Base-by-base conservation (phyloP, 1,284 basidiomycete genomes). In the Pseudomicrostroma phylloplanum region DNA sequence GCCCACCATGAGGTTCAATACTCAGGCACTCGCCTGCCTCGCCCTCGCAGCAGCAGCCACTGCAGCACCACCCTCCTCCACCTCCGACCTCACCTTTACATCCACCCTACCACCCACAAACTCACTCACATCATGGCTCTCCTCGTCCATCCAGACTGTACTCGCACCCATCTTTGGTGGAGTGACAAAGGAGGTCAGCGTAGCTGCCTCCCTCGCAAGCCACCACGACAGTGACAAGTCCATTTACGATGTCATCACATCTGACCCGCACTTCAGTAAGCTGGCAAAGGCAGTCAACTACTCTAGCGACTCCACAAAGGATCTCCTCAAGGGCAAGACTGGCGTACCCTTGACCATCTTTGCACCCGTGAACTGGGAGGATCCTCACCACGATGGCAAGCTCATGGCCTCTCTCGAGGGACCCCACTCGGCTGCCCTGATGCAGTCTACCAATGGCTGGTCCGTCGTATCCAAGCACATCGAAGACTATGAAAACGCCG, bases 251-350 rank as follows among this genome's bases (percentile, higher is more conserved):
- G 53, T 71, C 61, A 68, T 73, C 65, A 67, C 67, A 49, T 60
- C 58, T 2, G 57, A 58, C 9, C 64, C 63, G 11, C 60, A 72
- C 57, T 71, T 73, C 53, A 61, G 64, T 30, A 65, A 70, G 53
- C 64, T 74, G 39, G 67, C 69, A 17, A 69, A 71, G 57, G 55
- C 71, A 26, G 66, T 71, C 66, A 74, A 72, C 58, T 74, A 74
- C 56, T 67, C 68, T 26, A 65, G 65, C 48, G 66, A 70, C 57
- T 58, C 63, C 30, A 71, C 68, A 41, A 72, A 72, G 53, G 63
- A 74, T 21, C 63, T 72, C 6, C 61, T 74, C 36, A 64, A 67
- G 57, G 65, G 66, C 46, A 63, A 66, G 23, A 25, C 51, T 21
- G 51, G 51, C 2, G 43, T 41, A 8, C 51, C 58, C 19, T 59